Base-by-base conservation (phyloP, 495 filamentous ascomycete genomes). In the Hypomontagnella monticulosa region DNA sequence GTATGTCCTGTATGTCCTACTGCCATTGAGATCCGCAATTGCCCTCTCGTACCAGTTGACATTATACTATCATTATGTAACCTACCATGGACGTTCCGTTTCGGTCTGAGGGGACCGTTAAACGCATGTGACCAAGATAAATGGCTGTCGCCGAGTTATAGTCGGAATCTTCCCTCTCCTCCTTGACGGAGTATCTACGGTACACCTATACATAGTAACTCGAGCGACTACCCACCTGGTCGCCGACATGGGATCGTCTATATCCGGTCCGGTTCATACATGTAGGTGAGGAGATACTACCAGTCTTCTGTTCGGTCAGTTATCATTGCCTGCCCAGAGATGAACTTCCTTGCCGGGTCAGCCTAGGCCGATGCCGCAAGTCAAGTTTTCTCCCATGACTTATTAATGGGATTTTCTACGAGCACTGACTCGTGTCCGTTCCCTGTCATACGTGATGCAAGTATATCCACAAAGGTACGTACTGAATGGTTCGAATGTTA, bases 11-110 rank as follows among this genome's bases (percentile, higher is more conserved):
- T 36, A 36, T 36, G 33, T 36, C n/a, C n/a, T 4, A 4, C 8
- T 52, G 34, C 18, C 23, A 41, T 18, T 18, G 34, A 61, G 47
- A 43, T 52, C 38, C 20, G 14, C 56, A n/a, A n/a, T 50, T 37
- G 15, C 37, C 51, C 14, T 30, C 30, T 33, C 23, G 30, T 53
- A 36, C 44, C 32, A 19, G n/a, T n/a, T n/a, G n/a, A n/a, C 23
- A 63, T 62, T 61, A 57, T 62, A 62, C 51, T 54, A 61, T 57
- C 33, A 67, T 67, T 62, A 67, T 67, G 58, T 52, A 61, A 62
- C 42, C 19, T 30, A 36, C 55, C 32, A 8, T 64, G 32, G 23
- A 53, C 12, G 43, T 33, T 37, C n/a, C 20, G 36, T 34, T 16
- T 57, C 11, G 19, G 32, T 51, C 12, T 43, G 3, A 57, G 8